Percentiles rank a stretch among this genome's conserved stretches.
Evolutionary conservation across 2,329 filamentous ascomycete species (phyloP).

Genomic region (Aspergillus cejpii): DNA sequence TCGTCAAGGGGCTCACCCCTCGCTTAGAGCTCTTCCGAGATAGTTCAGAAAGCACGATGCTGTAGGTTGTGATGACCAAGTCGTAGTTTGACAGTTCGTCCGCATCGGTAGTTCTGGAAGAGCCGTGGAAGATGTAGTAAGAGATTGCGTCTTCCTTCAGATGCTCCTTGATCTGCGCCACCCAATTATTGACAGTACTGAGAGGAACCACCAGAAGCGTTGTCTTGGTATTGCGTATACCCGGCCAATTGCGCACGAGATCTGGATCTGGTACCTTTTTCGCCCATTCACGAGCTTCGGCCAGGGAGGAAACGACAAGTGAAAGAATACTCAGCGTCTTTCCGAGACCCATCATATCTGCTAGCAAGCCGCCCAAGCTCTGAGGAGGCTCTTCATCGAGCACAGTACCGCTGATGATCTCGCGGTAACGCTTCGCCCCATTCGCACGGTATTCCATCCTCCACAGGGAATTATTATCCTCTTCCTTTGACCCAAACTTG

Average conservation of each 20-base stretch:
- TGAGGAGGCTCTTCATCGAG: slow-evolving; percentile 56
- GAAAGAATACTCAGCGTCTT: slow-evolving; percentile 83
- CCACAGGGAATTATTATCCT: slow-evolving; percentile 70
- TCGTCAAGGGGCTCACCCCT: slow-evolving; percentile 57
- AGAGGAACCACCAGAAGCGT: slow-evolving; percentile 85
- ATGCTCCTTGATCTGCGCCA: slow-evolving; percentile 82
- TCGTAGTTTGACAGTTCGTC: slow-evolving; percentile 66
- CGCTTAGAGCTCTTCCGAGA: slow-evolving; percentile 57
- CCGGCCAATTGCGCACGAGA: slow-evolving; percentile 27
- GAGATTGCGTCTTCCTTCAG: slow-evolving; percentile 58
- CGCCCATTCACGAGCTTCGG: slow-evolving; percentile 59
- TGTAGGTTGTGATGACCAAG: slow-evolving; percentile 87
- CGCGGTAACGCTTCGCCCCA: slow-evolving; percentile 61
- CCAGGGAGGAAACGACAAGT: slow-evolving; percentile 60
- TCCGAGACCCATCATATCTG: slow-evolving; percentile 84
- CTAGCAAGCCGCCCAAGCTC: slow-evolving; percentile 65
- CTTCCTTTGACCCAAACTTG: slow-evolving; percentile 52
- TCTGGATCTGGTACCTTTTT: slow-evolving; percentile 44
- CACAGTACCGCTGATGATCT: slow-evolving; percentile 74
- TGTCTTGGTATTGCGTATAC: slow-evolving; percentile 60
- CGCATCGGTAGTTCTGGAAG: slow-evolving; percentile 63
- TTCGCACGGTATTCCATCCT: slow-evolving; percentile 52
- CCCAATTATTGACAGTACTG: slow-evolving; percentile 90
- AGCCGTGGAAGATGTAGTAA: slow-evolving; percentile 82
- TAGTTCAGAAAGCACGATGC: slow-evolving; percentile 75